Evolutionary conservation across 78 protist species (phyloP), one percentile per base, ranked within the genome.

Genomic region (Planoprotostelium fungivorum): DNA sequence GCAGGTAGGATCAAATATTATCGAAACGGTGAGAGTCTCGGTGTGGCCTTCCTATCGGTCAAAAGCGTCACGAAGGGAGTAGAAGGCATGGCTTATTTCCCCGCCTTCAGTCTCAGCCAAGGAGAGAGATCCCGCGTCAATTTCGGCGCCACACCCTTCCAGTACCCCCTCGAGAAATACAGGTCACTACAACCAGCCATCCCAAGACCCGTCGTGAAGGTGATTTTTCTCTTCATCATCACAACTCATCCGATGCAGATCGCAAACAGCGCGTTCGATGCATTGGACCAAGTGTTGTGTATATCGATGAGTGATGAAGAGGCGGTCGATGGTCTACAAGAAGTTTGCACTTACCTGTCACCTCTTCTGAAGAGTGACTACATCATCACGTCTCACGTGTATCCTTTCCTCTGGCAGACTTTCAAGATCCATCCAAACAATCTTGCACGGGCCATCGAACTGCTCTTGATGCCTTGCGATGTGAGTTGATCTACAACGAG

Each of bases 111-210:
- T 28, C 1, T 51, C n/a, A 16, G 63, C 9, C 84, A 35, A 23
- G 36, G 36, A 35, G 86, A 88, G 36, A 1, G 1, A 1, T 1
- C 0, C 37, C 0, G 0, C 84, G 38, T 89, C 85, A 89, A 89
- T 86, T 23, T 89, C n/a, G 91, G 91, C 28, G 39, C 0, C 28
- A 38, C 39, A 25, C 91, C 91, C 35, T 89, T 89, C 83, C 38
- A 29, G 9, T 84, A 84, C 35, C 88, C 91, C 35, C 38, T 89
- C 5, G 88, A 0, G 0, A 83, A 63, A 1, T 84, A 31, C 83
- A 1, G 34, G 28, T 86, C 91, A 36, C 38, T 86, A 34, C 86
- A 84, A 84, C 37, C 86, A 1, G 25, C 10, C 25, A 29, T 34
- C 1, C n/a, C 86, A n/a, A 1, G 25, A 10, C 23, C 86, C 1